These are phyloP conservation scores for Microcos paniculata DNA, from an alignment of 345 rosid genomes.

Conservation along the genomic window DNA sequence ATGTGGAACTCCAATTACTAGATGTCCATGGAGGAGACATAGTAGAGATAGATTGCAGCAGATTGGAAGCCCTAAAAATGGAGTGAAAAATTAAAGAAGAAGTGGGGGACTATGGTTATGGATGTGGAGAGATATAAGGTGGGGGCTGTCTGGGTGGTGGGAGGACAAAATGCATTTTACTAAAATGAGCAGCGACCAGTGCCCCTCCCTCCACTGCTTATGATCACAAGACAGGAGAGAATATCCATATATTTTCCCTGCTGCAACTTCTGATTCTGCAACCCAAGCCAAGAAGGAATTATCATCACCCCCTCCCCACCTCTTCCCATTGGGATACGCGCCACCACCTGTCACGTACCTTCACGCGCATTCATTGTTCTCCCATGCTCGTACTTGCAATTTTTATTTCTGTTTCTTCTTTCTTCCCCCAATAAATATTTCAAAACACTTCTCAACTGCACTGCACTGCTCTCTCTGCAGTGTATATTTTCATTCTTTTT, in stretches of 20 bases:
- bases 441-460: not conserved
- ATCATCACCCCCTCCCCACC: conserved; percentile 19
- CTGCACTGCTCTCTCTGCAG: too few species aligned
- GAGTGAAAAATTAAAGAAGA: not conserved
- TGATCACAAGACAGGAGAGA: not conserved
- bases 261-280: not conserved
- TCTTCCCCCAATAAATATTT: not conserved
- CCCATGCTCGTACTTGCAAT: not conserved
- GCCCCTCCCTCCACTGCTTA: not conserved
- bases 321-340: conserved; percentile 27
- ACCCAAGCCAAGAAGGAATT: conserved; percentile 24
- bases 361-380: conserved; percentile 20
- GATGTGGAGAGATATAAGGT: too few species aligned
- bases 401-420: not conserved
- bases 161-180: conserved; percentile 42
- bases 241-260: conserved; percentile 10
- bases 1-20: too few species aligned
- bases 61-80: not conserved
- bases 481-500: not conserved
- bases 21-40: too few species aligned
- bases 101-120: too few species aligned
- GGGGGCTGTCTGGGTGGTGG: not conserved
- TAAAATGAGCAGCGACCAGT: not conserved
- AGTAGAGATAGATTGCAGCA: too few species aligned
- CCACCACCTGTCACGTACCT: not conserved